phyloP scores from a whole-genome alignment of 2,329 filamentous ascomycete species.

The Aspergillus floridensis region DNA sequence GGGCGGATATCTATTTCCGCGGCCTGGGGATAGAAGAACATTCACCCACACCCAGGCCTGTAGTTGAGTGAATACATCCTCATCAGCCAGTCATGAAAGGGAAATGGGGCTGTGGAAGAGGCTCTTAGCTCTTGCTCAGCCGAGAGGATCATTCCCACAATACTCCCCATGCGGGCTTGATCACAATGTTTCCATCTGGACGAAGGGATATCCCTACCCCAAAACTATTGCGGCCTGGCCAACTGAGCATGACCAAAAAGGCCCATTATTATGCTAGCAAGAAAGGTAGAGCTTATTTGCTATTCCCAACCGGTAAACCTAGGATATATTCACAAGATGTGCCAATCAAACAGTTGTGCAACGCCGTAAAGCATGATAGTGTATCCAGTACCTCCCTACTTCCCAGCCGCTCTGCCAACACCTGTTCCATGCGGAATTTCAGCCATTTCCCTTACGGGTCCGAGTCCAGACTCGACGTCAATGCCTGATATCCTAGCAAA shows the following conservation, averaged over 20 bases:
- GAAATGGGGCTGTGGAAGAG: not conserved
- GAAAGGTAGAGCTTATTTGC: not conserved
- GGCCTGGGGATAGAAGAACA: not conserved
- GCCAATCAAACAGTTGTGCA: constrained; percentile 1
- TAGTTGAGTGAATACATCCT: no score
- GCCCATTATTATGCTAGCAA: not conserved
- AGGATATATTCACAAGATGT: constrained; percentile 5
- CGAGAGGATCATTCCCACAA: not conserved
- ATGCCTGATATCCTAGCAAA: not conserved
- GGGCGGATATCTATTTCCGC: not conserved
- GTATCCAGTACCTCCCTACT: constrained; percentile 1
- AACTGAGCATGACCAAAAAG: not conserved
- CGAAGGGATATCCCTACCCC: not conserved
- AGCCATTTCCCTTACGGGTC: not conserved
- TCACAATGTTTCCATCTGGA: not conserved
- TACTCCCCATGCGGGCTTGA: not conserved
- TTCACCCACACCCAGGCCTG: not conserved
- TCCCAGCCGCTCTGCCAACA: constrained; percentile 6
- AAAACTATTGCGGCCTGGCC: not conserved
- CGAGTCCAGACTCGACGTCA: not conserved
- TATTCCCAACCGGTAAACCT: not conserved
- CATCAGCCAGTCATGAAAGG: no score
- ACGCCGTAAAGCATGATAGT: constrained; percentile 3
- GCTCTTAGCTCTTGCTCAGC: not conserved
- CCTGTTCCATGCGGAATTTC: constrained; percentile 3